phyloP scores from a whole-genome alignment of 441 rosid species.

The Populus hybrid region DNA sequence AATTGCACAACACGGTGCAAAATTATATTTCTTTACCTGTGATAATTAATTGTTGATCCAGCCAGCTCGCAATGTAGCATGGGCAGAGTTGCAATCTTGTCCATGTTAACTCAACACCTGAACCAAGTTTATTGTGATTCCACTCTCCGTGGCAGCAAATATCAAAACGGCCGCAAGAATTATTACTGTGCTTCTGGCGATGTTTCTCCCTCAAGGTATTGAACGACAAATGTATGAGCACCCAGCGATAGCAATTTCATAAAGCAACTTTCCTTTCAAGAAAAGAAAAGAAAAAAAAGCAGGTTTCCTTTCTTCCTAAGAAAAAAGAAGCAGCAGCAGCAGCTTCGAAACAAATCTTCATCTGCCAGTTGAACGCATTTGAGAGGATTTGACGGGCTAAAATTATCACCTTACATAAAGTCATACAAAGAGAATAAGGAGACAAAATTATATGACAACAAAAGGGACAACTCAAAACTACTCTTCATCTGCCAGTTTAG shows the following conservation, averaged over 20 bases:
- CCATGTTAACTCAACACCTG: not conserved
- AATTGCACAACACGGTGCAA: too few relatives aligned
- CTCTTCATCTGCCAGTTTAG: constrained; percentile 3
- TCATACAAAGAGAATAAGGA: not conserved
- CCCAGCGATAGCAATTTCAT: not conserved
- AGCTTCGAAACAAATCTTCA: not conserved
- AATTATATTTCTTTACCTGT: not conserved
- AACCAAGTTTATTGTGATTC: not conserved
- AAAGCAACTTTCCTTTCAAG: not conserved
- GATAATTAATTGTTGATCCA: not conserved
- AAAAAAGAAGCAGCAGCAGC: too few relatives aligned
- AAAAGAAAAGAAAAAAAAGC: not conserved
- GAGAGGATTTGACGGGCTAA: not conserved
- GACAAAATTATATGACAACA: constrained; percentile 5
- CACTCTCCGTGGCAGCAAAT: not conserved
- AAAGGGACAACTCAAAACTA: not conserved
- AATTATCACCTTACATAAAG: not conserved
- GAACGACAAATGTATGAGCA: not conserved
- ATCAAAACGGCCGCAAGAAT: not conserved
- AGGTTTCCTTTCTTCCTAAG: not conserved
- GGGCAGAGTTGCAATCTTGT: constrained; percentile 20
- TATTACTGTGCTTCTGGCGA: not conserved
- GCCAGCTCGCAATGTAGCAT: constrained; percentile 2
- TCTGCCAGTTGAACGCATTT: not conserved
- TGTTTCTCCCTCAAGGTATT: not conserved